Evolutionary conservation across 345 rosid genomes (phyloP).

Genomic region (Brassica incana): DNA sequence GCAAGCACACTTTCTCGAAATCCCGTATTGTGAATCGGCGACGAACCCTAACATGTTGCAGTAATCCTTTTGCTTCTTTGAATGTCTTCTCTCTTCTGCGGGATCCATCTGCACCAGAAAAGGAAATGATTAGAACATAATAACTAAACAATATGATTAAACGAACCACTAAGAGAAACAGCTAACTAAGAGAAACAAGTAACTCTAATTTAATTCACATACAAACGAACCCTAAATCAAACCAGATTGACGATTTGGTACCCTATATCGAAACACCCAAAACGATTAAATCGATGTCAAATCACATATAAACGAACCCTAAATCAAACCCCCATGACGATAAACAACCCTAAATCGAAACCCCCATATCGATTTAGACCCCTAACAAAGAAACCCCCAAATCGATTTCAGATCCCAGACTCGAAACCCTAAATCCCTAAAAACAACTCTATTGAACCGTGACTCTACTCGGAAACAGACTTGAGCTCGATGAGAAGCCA

Average conservation of each 20-base stretch:
- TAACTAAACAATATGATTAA: background rate
- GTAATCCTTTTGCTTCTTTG: background rate
- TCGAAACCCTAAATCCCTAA: no score
- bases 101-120: background rate
- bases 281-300: no score
- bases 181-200: background rate
- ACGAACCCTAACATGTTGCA: no score
- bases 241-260: background rate
- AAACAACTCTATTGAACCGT: no score
- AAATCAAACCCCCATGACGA: no score
- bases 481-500: no score
- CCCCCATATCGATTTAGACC: no score
- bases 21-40: no score
- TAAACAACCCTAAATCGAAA: no score
- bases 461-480: no score
- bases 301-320: no score
- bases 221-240: background rate
- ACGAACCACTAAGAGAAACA: background rate
- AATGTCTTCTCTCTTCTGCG: background rate
- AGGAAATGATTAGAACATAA: background rate
- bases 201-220: background rate
- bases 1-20: no score
- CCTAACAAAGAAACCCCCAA: background rate
- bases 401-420: background rate
- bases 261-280: background rate